These are phyloP conservation scores for Cudoniella acicularis DNA, from an alignment of 495 filamentous ascomycete genomes.

Conservation along the genomic window DNA sequence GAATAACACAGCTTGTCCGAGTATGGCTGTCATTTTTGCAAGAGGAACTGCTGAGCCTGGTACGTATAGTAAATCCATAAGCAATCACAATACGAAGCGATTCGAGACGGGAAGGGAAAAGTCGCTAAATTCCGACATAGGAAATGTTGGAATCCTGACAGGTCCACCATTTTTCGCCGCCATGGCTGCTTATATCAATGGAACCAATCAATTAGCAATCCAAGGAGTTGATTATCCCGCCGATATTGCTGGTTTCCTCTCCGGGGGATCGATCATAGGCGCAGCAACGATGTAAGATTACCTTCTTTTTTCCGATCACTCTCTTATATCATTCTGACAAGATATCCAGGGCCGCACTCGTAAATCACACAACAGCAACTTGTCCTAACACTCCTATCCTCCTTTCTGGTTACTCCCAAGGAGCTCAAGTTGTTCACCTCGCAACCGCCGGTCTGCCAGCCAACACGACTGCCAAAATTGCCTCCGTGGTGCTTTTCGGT, in stretches of 20 bases:
- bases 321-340: neutral
- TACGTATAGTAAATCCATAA: neutral
- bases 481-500: constrained; percentile 52
- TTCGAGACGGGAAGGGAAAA: too few relatives aligned
- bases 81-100: too few relatives aligned
- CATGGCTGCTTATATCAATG: constrained; percentile 15
- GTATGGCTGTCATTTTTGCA: constrained; percentile 39
- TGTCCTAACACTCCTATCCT: constrained; percentile 15
- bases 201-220: constrained; percentile 38
- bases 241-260: constrained; percentile 41
- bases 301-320: neutral
- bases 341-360: constrained; percentile 9
- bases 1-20: constrained; percentile 25
- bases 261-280: constrained; percentile 24
- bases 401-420: constrained; percentile 42
- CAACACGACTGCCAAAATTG: constrained; percentile 43
- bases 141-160: constrained; percentile 23
- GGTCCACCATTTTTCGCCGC: constrained; percentile 22
- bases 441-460: constrained; percentile 40
- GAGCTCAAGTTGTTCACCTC: constrained; percentile 50
- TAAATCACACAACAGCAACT: constrained; percentile 23
- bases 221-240: constrained; percentile 54
- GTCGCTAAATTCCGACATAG: constrained; percentile 1
- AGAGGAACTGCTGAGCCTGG: constrained; percentile 38
- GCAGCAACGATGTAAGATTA: neutral